Percentiles rank a stretch among this genome's conserved stretches.
Evolutionary conservation across 1,284 basidiomycete species (phyloP).

Genomic region (Trametes polyzona): DNA sequence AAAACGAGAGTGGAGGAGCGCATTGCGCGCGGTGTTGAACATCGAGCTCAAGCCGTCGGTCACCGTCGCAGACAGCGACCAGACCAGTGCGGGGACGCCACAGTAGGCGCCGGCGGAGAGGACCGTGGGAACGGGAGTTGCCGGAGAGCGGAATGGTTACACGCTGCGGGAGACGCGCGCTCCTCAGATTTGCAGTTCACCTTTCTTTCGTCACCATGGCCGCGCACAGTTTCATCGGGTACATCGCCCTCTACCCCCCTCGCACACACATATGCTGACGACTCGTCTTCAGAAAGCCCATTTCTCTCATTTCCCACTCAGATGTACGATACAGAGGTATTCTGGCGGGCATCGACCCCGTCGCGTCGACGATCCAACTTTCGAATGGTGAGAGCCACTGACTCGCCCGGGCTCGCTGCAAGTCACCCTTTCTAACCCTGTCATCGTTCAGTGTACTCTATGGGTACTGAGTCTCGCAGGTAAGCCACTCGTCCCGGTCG

Average conservation of each 20-base stretch:
- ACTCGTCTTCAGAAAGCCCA: conserved; percentile 68
- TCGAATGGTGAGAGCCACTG: conserved; percentile 68
- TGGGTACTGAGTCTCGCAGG: conserved; percentile 87
- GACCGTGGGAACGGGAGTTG: conserved; percentile 25
- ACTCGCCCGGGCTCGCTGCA: neutral
- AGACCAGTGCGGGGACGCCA: neutral
- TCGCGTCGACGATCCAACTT: conserved; percentile 83
- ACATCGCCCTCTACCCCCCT: conserved; percentile 19
- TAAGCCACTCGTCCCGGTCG: conserved; percentile 45
- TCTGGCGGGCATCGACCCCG: conserved; percentile 83
- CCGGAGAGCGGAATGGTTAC: conserved; percentile 20
- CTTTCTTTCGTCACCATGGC: conserved; percentile 52
- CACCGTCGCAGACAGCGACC: conserved; percentile 3
- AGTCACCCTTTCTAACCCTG: neutral
- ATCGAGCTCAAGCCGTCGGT: conserved; percentile 19
- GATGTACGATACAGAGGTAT: conserved; percentile 91
- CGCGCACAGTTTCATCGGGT: conserved; percentile 72
- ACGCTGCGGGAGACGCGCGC: conserved; percentile 17
- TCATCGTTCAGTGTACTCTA: conserved; percentile 68
- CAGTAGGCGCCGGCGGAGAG: neutral
- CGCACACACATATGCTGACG: conserved; percentile 23
- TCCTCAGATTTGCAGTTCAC: conserved; percentile 17
- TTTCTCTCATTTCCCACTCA: conserved; percentile 88
- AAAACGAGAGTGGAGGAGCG: conserved; percentile 17
- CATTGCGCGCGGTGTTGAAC: conserved; percentile 25